Evolutionary conservation across 2,329 filamentous ascomycete species (phyloP), one percentile per base, ranked within the genome.

Genomic region (Graphilbum sp.): DNA sequence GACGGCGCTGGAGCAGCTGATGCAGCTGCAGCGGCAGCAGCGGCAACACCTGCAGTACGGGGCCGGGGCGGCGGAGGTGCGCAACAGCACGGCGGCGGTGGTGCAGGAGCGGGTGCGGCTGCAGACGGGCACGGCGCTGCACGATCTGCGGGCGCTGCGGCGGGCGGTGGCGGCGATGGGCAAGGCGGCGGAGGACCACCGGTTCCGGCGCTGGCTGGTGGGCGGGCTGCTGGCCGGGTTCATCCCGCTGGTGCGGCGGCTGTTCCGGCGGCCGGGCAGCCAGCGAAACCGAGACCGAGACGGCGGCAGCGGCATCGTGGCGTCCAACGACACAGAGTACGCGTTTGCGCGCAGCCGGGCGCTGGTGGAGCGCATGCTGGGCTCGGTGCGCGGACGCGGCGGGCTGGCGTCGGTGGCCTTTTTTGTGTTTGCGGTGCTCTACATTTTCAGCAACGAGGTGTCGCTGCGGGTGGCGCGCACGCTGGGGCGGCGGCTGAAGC

Each of bases 391-490:
- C 10, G 61, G 65, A 5, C 58, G 56, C 13, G 62, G 62, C 13
- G 50, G 59, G 2, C 50, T 71, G 20, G 67, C 68, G 1, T 62
- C 62, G 27, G 43, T 72, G 10, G 64, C 64, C 9, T 63, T 69
- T 44, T 63, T 74, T 24, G 66, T 74, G 3, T 66, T 73, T 44
- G 64, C 67, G 3, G 64, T 71, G 17, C 54, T 74, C 30, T 73
- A 70, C 49, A 62, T 74, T 12, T 75, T 75, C 44, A 62, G 65
- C 47, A 72, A 69, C 49, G 70, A 75, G 50, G 69, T 75, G 17
- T 60, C 65, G 37, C 49, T 74, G 34, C 62, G 68, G 5, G 67
- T 72, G 4, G 67, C 66, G 11, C 60, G 58, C 47, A 72, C 68
- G 4, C 52, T 70, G 16, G 57, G 60, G 23, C 66, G 63, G 50